phyloP scores from a whole-genome alignment of 352 stramenopile species.

The Globisporangium recalcitrans region DNA sequence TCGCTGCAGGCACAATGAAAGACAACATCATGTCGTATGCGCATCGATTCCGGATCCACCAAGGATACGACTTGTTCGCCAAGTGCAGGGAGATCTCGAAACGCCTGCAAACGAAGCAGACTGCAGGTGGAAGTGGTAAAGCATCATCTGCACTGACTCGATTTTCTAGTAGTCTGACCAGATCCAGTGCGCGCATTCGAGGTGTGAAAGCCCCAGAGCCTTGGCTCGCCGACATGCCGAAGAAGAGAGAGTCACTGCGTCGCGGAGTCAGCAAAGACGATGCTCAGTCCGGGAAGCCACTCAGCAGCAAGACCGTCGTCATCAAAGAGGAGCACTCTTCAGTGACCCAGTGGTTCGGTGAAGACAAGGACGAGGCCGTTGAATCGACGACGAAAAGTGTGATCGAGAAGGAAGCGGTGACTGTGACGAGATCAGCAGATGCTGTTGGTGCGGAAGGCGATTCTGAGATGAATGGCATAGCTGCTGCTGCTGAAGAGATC shows the following conservation, averaged over 20 bases:
- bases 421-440: neutral
- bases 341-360: conserved; percentile 40
- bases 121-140: conserved; percentile 13
- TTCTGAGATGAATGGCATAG: neutral
- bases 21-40: conserved; percentile 87
- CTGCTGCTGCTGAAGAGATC: conserved; percentile 3
- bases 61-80: conserved; percentile 87
- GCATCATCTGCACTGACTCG: neutral
- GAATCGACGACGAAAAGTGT: conserved; percentile 7
- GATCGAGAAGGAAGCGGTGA: neutral
- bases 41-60: conserved; percentile 80
- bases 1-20: conserved; percentile 81
- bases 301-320: conserved; percentile 13
- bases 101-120: conserved; percentile 30
- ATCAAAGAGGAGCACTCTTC: conserved; percentile 22
- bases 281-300: neutral
- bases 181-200: conserved; percentile 20
- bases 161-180: neutral
- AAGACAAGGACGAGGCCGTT: conserved; percentile 7
- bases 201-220: conserved; percentile 41
- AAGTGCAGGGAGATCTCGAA: conserved; percentile 79
- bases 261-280: conserved; percentile 11
- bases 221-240: conserved; percentile 20
- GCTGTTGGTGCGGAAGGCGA: conserved; percentile 13
- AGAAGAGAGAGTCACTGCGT: conserved; percentile 2